Evolutionary conservation across 306 rosid species (phyloP), one percentile per base, ranked within the genome.

Genomic region (Malus sylvestris): DNA sequence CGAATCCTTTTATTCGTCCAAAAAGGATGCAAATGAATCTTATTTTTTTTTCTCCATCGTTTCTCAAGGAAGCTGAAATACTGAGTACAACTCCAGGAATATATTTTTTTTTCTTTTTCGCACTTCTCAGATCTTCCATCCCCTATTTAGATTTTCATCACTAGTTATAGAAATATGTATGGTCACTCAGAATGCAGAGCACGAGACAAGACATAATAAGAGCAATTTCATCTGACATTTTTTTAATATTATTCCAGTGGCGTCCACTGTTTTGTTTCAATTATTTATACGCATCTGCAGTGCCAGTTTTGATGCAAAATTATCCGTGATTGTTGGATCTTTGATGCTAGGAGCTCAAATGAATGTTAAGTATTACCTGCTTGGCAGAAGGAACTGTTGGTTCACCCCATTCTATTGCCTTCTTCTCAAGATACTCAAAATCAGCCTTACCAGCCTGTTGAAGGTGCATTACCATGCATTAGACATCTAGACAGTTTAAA

Each of bases 301-400:
- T 46, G 52, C 52, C 52, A 46, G 52, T 20, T 8, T 55, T 55
- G 61, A 55, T 10, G 8, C 58, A 58, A 38, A 42, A 40, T 16
- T 57, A 23, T 29, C 38, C 3, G 3, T 72, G 19, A 53, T 51
- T 72, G 38, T 52, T 59, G 30, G 15, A 59, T 59, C 23, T 59
- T 59, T 59, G 65, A 23, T n/a, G 65, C 33, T 3, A 59, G 65
- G 7, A 59, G 42, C 40, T 29, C 42, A 13, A 4, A 30, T 16
- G 68, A 7, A 27, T 29, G 19, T 30, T 30, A 16, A 30, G 40
- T 32, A 71, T 78, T 89, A 95, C 99, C 99, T 92, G 99, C 81
- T 95, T 95, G 6, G 91, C 97, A 44, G 97, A 95, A 83, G 97
- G 85, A 83, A 95, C 97, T 79, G 81, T 87, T 3, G 90, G 97